Conservation (phyloP, 2,329 filamentous ascomycete genomes). For the Ophiostoma populinum region DNA sequence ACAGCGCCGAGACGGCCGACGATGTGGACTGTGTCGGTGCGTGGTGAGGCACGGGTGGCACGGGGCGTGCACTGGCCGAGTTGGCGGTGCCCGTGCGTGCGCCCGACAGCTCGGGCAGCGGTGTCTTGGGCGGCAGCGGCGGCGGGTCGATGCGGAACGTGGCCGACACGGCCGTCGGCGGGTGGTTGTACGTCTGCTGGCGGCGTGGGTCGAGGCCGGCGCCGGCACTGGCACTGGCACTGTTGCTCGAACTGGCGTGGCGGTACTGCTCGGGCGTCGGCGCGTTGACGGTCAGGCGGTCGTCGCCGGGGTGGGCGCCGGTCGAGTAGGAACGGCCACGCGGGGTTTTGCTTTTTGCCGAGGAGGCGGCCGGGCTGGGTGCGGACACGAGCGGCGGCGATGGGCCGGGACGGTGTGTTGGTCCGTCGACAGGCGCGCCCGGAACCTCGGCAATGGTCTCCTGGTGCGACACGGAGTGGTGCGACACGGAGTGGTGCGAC, state of each 20-base stretch:
- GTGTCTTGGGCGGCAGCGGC: constrained; percentile 62
- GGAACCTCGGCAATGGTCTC: constrained; percentile 12
- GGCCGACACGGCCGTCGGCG: neutral
- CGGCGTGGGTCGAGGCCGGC: neutral
- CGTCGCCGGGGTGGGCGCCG: constrained; percentile 20
- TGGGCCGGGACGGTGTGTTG: neutral
- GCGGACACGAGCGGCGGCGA: too few relatives aligned
- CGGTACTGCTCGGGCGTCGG: constrained; percentile 42
- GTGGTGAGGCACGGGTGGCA: constrained; percentile 15
- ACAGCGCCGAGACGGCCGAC: constrained; percentile 32
- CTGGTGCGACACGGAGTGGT: constrained; percentile 16
- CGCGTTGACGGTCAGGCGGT: constrained; percentile 37
- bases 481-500: constrained; percentile 11
- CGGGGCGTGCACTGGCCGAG: too few relatives aligned
- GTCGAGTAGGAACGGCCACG: neutral
- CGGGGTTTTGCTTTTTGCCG: too few relatives aligned
- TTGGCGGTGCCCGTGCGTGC: constrained; percentile 16
- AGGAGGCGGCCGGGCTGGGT: too few relatives aligned
- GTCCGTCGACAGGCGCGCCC: constrained; percentile 13
- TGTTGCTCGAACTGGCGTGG: constrained; percentile 18
- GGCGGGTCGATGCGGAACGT: constrained; percentile 40
- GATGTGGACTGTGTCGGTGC: constrained; percentile 55
- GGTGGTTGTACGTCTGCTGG: constrained; percentile 1
- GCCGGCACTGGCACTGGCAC: too few relatives aligned
- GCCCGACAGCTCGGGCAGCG: constrained; percentile 42